Evolutionary conservation across 441 rosid species (phyloP).

Genomic region (Bruguiera hainesii): DNA sequence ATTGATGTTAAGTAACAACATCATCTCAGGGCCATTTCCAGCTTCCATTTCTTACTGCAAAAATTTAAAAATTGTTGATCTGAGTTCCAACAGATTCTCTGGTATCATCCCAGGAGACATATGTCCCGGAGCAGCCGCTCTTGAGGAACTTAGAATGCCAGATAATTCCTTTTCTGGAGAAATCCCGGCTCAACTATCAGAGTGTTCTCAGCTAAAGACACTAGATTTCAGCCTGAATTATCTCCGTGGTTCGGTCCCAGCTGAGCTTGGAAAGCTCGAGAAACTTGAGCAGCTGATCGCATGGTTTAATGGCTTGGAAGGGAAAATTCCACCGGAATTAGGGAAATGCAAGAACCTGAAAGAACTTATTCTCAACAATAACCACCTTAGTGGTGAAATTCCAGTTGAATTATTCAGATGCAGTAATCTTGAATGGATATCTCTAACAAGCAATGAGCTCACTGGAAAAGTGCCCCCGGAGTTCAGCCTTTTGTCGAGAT

Average conservation of each 20-base stretch:
- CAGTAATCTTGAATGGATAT: slow-evolving; percentile 87
- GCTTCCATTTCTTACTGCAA: slow-evolving; percentile 67
- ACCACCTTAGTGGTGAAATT: slow-evolving; percentile 67
- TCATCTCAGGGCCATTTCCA: slow-evolving; percentile 70
- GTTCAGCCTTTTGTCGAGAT: slow-evolving; percentile 57
- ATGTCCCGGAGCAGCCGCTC: slow-evolving; percentile 75
- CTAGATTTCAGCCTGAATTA: slow-evolving; percentile 85
- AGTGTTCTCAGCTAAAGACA: slow-evolving; percentile 62
- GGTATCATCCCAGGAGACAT: slow-evolving; percentile 73
- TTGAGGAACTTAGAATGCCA: slow-evolving; percentile 79
- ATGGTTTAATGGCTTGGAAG: slow-evolving; percentile 83
- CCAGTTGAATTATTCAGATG: slow-evolving; percentile 73
- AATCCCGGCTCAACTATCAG: slow-evolving; percentile 68
- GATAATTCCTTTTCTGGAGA: slow-evolving; percentile 74
- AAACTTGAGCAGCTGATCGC: slow-evolving; percentile 89
- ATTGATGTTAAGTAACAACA: slow-evolving; percentile 64
- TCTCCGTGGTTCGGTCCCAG: slow-evolving; percentile 80
- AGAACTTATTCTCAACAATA: slow-evolving; percentile 83
- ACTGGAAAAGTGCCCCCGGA: slow-evolving; percentile 64
- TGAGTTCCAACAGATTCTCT: slow-evolving; percentile 73
- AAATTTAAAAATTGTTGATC: slow-evolving; percentile 55
- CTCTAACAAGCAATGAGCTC: slow-evolving; percentile 77
- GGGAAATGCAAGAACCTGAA: slow-evolving; percentile 70
- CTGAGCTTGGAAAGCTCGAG: slow-evolving; percentile 65
- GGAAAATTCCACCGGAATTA: slow-evolving; percentile 64